Conservation (phyloP, 2,329 filamentous ascomycete species). For the Aspergillus tanneri region DNA sequence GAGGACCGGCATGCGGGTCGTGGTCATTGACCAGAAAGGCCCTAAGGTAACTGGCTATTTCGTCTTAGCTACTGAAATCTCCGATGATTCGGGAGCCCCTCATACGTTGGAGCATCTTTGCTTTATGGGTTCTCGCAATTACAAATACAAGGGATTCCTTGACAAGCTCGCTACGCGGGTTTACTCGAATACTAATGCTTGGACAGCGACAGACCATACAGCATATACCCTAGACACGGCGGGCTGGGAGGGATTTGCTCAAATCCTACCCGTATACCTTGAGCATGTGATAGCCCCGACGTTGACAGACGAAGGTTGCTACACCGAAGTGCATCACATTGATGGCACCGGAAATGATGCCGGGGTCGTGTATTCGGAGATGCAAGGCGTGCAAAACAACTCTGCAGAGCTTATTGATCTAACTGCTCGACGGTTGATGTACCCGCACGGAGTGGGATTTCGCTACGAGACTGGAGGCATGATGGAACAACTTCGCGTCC, state of each 20-base stretch:
- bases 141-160: conserved; percentile 90
- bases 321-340: conserved; percentile 95
- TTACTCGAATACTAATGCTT: conserved; percentile 93
- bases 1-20: conserved; percentile 88
- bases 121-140: conserved; percentile 90
- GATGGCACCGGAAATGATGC: conserved; percentile 93
- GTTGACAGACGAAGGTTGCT: conserved; percentile 86
- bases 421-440: conserved; percentile 73
- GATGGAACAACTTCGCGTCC: conserved; percentile 82
- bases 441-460: conserved; percentile 87
- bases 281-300: conserved; percentile 92
- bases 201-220: conserved; percentile 95
- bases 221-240: conserved; percentile 94
- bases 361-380: conserved; percentile 96
- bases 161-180: conserved; percentile 91
- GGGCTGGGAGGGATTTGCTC: conserved; percentile 94
- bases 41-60: conserved; percentile 97
- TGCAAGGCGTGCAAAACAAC: conserved; percentile 91
- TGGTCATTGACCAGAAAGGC: conserved; percentile 86
- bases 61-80: conserved; percentile 91
- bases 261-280: conserved; percentile 90
- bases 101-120: conserved; percentile 80
- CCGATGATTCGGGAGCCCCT: conserved; percentile 92
- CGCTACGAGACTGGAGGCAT: conserved; percentile 98
- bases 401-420: conserved; percentile 85